Percentiles rank a stretch among this genome's conserved stretches.
These are phyloP conservation scores for Diplodia intermedia DNA, from an alignment of 2,329 filamentous ascomycete genomes.

Conservation along the genomic window DNA sequence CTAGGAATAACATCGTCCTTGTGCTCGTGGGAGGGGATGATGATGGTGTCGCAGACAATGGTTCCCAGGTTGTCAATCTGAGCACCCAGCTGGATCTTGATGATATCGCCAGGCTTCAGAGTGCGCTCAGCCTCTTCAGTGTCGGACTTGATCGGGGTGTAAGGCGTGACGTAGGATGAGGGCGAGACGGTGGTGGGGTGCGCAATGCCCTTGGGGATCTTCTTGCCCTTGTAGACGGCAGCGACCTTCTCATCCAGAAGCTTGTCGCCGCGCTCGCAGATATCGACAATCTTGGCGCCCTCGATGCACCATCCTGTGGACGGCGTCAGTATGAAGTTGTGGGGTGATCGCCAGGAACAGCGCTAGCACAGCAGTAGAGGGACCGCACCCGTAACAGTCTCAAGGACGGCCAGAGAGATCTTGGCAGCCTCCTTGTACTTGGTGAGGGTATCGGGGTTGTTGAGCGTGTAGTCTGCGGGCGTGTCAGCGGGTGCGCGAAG, in stretches of 20 bases:
- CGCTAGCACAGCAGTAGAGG: constrained; percentile 31
- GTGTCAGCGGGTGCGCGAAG: constrained; percentile 10
- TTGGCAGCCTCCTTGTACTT: constrained; percentile 98
- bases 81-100: constrained; percentile 99
- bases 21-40: constrained; percentile 70
- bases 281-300: constrained; percentile 88
- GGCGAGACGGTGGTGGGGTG: constrained; percentile 97
- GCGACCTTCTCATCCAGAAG: constrained; percentile 89
- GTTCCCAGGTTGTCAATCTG: constrained; percentile 97
- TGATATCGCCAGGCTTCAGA: constrained; percentile 82
- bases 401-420: constrained; percentile 95
- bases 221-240: constrained; percentile 99
- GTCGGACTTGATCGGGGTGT: constrained; percentile 90
- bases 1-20: constrained; percentile 71
- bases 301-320: constrained; percentile 71
- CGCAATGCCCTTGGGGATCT: constrained; percentile 90
- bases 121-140: constrained; percentile 79
- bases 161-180: constrained; percentile 91
- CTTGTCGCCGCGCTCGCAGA: constrained; percentile 96
- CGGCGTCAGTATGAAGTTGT: constrained; percentile 39
- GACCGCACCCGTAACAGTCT: constrained; percentile 71
- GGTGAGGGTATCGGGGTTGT: constrained; percentile 92
- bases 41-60: constrained; percentile 91
- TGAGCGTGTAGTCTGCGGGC: constrained; percentile 80
- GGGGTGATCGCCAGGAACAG: constrained; percentile 26